Conservation (phyloP, 306 rosid species). For the Cyamopsis tetragonoloba region DNA sequence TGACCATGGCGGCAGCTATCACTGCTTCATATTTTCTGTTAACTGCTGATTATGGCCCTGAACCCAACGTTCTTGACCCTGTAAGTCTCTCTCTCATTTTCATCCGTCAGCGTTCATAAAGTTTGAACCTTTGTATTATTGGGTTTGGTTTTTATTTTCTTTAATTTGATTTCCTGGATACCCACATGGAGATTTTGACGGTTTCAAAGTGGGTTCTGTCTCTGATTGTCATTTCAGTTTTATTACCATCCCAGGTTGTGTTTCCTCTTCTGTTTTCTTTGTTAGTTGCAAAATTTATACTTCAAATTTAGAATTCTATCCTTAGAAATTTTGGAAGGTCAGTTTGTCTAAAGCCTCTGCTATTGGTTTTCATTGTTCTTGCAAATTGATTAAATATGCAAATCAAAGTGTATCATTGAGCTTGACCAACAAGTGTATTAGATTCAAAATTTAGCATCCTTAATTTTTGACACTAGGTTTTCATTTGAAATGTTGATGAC, state of each 20-base stretch:
- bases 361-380: not conserved
- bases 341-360: not conserved
- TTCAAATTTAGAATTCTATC: not conserved
- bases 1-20: slow-evolving; percentile 66
- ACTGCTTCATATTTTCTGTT: slow-evolving; percentile 70
- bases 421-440: not conserved
- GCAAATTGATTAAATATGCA: not conserved
- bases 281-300: not conserved
- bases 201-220: not conserved
- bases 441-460: not conserved
- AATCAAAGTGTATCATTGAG: not conserved
- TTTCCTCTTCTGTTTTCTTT: not conserved
- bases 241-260: too few species aligned
- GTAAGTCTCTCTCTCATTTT: slow-evolving; percentile 27
- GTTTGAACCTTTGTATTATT: not conserved
- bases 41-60: slow-evolving; percentile 69
- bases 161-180: not conserved
- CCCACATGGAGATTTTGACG: not conserved
- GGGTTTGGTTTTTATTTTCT: not conserved
- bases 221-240: not conserved
- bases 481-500: too few species aligned
- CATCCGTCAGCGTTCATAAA: not conserved
- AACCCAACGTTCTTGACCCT: slow-evolving; percentile 64
- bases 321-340: not conserved
- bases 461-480: too few species aligned